Percentiles rank a stretch among this genome's conserved stretches.
Conservation (phyloP, 768 basidiomycete species). For the Rhodotorula babjevae region DNA sequence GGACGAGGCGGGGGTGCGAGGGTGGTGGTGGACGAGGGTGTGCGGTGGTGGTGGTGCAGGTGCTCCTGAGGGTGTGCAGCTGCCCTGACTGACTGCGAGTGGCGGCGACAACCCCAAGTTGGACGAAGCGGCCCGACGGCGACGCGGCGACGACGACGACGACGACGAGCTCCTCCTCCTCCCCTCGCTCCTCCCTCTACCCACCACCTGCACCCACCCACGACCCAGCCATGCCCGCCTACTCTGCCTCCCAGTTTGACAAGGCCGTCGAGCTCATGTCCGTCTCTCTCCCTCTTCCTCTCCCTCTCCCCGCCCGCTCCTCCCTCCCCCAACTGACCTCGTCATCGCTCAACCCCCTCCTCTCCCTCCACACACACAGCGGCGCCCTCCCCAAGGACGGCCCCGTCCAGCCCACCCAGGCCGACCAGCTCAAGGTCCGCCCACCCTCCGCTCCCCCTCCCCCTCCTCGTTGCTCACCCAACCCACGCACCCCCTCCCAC, state of each 20-base stretch:
- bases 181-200: neutral
- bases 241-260: constrained; percentile 62
- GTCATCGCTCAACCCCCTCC: neutral
- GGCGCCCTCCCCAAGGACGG: constrained; percentile 56
- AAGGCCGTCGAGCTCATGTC: constrained; percentile 63
- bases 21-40: too few species aligned
- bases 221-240: constrained; percentile 18
- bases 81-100: too few species aligned
- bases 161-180: too few species aligned
- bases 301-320: neutral
- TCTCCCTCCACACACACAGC: constrained; percentile 1
- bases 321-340: neutral
- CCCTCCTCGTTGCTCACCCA: neutral
- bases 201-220: neutral
- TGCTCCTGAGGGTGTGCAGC: too few species aligned
- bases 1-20: too few species aligned
- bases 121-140: too few species aligned
- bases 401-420: constrained; percentile 65
- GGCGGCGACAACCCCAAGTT: too few species aligned
- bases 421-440: constrained; percentile 74
- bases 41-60: too few species aligned
- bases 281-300: neutral
- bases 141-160: neutral
- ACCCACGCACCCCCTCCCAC: neutral
- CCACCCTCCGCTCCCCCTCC: neutral